Evolutionary conservation across 2,329 filamentous ascomycete genomes (phyloP).

Genomic region (Tolypocladium sp.): DNA sequence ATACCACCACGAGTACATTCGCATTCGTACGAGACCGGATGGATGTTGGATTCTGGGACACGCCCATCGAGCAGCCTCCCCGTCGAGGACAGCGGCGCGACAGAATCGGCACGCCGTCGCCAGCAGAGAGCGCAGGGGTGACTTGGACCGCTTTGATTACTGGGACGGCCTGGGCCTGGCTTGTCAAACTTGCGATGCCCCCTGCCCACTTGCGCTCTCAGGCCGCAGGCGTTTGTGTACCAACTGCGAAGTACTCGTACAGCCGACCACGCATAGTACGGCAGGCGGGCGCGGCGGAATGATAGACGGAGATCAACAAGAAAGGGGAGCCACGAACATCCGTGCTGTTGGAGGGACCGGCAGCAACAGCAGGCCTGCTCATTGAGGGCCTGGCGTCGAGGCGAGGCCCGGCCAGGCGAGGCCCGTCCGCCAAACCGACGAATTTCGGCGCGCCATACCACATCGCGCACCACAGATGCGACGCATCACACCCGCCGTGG

Average conservation of each 20-base stretch:
- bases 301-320: not conserved
- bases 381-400: too few relatives aligned
- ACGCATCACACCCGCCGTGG: not conserved
- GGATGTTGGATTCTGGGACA: not conserved
- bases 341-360: not conserved
- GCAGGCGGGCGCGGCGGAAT: too few relatives aligned
- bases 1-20: not conserved
- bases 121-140: not conserved
- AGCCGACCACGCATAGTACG: not conserved
- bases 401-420: not conserved
- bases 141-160: not conserved
- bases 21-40: not conserved
- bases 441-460: not conserved
- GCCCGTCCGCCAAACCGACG: not conserved
- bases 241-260: not conserved
- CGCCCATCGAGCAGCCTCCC: not conserved
- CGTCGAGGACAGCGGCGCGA: not conserved
- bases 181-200: not conserved
- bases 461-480: not conserved
- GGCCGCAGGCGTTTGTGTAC: not conserved
- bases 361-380: not conserved
- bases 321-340: not conserved
- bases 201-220: too few relatives aligned
- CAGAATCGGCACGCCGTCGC: not conserved
- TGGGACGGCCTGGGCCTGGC: not conserved